phyloP scores from a whole-genome alignment of 106 monocot species.

The Agapanthus africanus region DNA sequence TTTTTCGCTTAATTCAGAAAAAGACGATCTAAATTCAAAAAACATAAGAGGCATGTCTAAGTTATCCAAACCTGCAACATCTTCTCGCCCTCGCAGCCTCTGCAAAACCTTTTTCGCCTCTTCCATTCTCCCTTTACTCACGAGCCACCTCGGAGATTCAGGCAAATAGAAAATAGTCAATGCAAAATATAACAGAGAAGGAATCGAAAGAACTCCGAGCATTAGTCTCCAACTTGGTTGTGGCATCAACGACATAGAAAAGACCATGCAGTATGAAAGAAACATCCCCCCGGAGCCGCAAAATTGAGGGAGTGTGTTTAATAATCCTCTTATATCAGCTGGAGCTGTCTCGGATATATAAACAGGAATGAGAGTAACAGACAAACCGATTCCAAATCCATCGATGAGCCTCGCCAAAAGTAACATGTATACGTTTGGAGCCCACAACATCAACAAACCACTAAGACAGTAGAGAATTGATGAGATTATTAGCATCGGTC shows the following conservation, averaged over 20 bases:
- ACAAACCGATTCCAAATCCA: conserved; percentile 29
- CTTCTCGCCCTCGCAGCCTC: conserved; percentile 24
- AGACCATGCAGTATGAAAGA: conserved; percentile 29
- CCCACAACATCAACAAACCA: conserved; percentile 30
- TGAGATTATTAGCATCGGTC: conserved; percentile 29
- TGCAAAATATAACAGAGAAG: conserved; percentile 20
- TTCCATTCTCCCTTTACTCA: conserved; percentile 31
- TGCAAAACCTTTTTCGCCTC: conserved; percentile 32
- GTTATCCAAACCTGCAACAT: conserved; percentile 23
- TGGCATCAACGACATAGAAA: conserved; percentile 17
- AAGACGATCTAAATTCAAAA: too few species aligned
- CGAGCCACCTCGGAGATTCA: conserved; percentile 35
- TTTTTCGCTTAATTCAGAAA: too few species aligned
- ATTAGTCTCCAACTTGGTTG: conserved; percentile 32
- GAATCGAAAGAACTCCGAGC: conserved; percentile 35
- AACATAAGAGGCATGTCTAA: too few species aligned
- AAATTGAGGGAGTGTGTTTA: conserved; percentile 34
- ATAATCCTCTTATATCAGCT: conserved; percentile 23
- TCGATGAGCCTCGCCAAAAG: conserved; percentile 31
- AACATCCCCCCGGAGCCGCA: conserved; percentile 32
- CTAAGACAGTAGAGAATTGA: conserved; percentile 26
- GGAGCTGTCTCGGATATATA: conserved; percentile 39
- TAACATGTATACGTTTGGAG: conserved; percentile 26
- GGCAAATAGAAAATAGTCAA: conserved; percentile 27
- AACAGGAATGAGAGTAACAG: conserved; percentile 28